Conservation (phyloP, 164 flowering plant species). For the Magnolia changhungtana region DNA sequence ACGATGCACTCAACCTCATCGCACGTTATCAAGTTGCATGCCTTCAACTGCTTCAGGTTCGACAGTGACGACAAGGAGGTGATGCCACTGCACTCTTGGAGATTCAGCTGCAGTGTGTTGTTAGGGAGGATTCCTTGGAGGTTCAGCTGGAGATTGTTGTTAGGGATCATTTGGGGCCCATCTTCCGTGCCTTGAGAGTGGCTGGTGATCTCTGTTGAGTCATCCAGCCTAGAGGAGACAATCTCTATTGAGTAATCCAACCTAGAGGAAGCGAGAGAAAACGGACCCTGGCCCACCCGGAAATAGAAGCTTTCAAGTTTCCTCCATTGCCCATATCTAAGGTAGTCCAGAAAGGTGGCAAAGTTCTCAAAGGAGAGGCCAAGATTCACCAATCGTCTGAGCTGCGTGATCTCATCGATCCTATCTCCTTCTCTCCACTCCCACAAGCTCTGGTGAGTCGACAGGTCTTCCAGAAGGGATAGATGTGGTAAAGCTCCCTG, state of each 20-base stretch:
- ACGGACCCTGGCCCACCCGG: not conserved
- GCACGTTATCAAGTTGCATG: not conserved
- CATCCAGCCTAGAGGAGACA: not conserved
- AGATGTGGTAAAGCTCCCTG: not conserved
- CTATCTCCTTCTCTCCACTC: not conserved
- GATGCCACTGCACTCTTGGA: not conserved
- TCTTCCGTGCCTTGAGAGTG: not conserved
- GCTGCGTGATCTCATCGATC: not conserved
- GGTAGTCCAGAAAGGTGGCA: not conserved
- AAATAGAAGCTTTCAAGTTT: not conserved
- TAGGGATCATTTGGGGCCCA: not conserved
- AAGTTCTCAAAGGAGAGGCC: not conserved
- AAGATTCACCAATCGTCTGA: not conserved
- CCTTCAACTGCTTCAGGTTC: not conserved
- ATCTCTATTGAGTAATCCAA: not conserved
- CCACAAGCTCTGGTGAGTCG: not conserved
- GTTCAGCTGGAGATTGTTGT: no score
- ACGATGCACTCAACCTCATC: not conserved
- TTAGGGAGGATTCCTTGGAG: not conserved
- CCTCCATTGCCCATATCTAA: not conserved
- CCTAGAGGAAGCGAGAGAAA: not conserved
- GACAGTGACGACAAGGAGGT: not conserved
- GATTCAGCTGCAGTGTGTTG: not conserved
- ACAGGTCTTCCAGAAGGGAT: not conserved
- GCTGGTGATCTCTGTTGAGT: not conserved